Percentiles rank a stretch among this genome's conserved stretches.
These are phyloP conservation scores for Micractinium conductrix DNA, from an alignment of 139 green algal species.

Conservation along the genomic window DNA sequence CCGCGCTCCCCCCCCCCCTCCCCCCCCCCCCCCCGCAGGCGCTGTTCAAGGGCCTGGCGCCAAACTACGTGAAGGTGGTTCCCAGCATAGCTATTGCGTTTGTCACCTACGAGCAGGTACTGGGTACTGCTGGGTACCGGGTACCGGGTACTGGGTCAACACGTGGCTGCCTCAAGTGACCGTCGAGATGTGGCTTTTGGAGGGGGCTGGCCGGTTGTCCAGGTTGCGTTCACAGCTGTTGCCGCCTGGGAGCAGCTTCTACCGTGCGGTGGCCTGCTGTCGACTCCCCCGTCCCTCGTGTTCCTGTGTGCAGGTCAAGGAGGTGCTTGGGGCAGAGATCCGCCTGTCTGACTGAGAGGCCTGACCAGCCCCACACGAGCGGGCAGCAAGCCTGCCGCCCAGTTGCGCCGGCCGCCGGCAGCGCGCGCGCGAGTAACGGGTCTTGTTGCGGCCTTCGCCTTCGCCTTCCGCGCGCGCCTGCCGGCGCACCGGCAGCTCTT, in stretches of 20 bases:
- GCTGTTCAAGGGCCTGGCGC: constrained; percentile 85
- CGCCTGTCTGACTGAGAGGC: constrained; percentile 80
- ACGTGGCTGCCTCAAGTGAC: not conserved
- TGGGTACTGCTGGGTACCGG: not conserved
- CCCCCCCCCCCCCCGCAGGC: constrained; percentile 11
- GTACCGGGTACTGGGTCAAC: not conserved
- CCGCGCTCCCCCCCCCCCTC: not conserved
- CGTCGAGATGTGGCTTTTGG: not conserved
- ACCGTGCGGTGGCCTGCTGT: not conserved
- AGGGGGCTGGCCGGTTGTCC: not conserved
- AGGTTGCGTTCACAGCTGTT: too few species aligned
- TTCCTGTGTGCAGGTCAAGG: constrained; percentile 66
- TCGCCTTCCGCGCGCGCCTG: not conserved
- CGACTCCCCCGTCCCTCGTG: not conserved
- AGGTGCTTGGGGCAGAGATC: constrained; percentile 86
- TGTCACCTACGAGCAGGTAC: constrained; percentile 91
- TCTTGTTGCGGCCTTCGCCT: too few species aligned
- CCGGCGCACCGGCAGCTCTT: not conserved
- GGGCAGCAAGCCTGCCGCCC: not conserved
- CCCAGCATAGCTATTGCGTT: constrained; percentile 99
- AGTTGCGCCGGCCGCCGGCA: not conserved
- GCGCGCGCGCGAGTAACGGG: not conserved
- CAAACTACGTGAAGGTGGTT: constrained; percentile 99
- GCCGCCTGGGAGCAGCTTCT: too few species aligned
- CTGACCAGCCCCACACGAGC: too few species aligned